phyloP scores from a whole-genome alignment of 192 early-diverging fungal genomes.

The Coemansia sp. region DNA sequence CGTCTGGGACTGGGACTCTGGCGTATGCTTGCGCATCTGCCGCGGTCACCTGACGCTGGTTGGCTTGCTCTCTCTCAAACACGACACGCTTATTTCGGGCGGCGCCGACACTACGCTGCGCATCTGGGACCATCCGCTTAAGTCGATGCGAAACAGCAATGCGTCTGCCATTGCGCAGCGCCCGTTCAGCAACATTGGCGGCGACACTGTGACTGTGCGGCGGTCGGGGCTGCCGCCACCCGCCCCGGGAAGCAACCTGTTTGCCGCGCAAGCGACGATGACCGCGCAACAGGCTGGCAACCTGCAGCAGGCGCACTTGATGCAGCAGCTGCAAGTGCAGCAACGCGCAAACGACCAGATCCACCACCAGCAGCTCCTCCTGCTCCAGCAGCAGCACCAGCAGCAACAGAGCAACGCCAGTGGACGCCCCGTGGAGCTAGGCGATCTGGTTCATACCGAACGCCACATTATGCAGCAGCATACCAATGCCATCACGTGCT shows the following conservation, averaged over 20 bases:
- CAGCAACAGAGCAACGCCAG: constrained; percentile 14
- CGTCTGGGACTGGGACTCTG: constrained; percentile 89
- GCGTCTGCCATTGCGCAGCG: constrained; percentile 14
- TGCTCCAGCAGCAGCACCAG: constrained; percentile 34
- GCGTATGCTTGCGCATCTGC: constrained; percentile 71
- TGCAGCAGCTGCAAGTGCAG: constrained; percentile 50
- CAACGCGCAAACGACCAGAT: constrained; percentile 51
- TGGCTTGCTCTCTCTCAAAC: constrained; percentile 84
- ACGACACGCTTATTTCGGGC: constrained; percentile 86
- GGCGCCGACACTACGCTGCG: constrained; percentile 93
- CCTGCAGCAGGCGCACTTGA: constrained; percentile 39
- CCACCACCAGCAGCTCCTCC: constrained; percentile 29
- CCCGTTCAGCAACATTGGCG: constrained; percentile 42
- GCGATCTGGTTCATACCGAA: constrained; percentile 57
- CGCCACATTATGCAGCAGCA: constrained; percentile 64
- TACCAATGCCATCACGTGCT: constrained; percentile 88
- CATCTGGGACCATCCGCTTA: constrained; percentile 79
- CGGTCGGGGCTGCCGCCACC: neutral
- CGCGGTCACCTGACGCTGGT: constrained; percentile 94
- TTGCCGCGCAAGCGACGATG: constrained; percentile 20
- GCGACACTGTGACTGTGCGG: constrained; percentile 22
- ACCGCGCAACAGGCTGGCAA: constrained; percentile 24
- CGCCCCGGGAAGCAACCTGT: neutral
- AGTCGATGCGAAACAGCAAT: neutral
- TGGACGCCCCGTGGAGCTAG: neutral